phyloP scores from a whole-genome alignment of 1,284 basidiomycete genomes.

The Xanthoconium separans region DNA sequence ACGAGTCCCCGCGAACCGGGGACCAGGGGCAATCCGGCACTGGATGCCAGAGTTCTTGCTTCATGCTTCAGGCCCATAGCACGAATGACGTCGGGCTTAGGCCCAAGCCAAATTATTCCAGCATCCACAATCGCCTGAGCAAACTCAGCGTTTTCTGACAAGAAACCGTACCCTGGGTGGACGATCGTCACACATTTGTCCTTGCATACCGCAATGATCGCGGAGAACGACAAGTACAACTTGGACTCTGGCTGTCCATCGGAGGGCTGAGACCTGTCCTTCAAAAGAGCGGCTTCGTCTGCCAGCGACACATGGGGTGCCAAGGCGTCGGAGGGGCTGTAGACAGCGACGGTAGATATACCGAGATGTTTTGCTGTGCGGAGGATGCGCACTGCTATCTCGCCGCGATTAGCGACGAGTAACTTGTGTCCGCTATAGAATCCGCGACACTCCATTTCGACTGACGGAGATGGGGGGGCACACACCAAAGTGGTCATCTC shows the following conservation, averaged over 20 bases:
- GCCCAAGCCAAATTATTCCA: slow-evolving; percentile 63
- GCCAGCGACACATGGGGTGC: slow-evolving; percentile 55
- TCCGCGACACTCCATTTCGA: slow-evolving; percentile 13
- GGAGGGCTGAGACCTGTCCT: slow-evolving; percentile 16
- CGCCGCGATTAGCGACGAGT: slow-evolving; percentile 50
- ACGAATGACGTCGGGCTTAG: slow-evolving; percentile 50
- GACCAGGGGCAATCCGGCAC: slow-evolving; percentile 53
- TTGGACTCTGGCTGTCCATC: slow-evolving; percentile 32
- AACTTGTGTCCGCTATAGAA: slow-evolving; percentile 37
- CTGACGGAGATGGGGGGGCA: neutral
- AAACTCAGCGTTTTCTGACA: slow-evolving; percentile 65
- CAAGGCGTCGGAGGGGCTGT: slow-evolving; percentile 53
- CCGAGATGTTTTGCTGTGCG: slow-evolving; percentile 50
- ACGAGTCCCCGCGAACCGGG: slow-evolving; percentile 56
- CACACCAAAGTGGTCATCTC: neutral
- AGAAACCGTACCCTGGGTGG: slow-evolving; percentile 68
- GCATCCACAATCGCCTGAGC: slow-evolving; percentile 47
- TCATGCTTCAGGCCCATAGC: slow-evolving; percentile 66
- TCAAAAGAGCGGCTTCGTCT: slow-evolving; percentile 45
- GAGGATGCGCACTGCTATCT: slow-evolving; percentile 57
- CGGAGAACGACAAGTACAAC: slow-evolving; percentile 43
- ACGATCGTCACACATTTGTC: slow-evolving; percentile 51
- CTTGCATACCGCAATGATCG: slow-evolving; percentile 46
- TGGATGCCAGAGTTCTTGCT: slow-evolving; percentile 49
- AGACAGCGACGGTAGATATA: slow-evolving; percentile 51